phyloP scores from a whole-genome alignment of 2,329 filamentous ascomycete species.

The Aspergillus candidus region DNA sequence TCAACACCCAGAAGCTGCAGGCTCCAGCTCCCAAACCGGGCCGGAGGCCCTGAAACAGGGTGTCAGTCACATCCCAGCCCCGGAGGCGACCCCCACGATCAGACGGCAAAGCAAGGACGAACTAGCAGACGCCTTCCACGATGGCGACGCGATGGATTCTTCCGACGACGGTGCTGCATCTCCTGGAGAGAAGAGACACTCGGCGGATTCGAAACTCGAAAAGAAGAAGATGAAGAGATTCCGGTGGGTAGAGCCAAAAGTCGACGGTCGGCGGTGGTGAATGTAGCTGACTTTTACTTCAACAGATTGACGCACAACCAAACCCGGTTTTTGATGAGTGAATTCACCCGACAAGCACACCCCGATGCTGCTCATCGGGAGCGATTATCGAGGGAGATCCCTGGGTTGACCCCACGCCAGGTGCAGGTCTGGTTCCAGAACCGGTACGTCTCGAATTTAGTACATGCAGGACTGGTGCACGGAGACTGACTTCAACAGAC shows the following conservation, averaged over 20 bases:
- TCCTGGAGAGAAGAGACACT: conserved; percentile 22
- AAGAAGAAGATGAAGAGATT: conserved; percentile 43
- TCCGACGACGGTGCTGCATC: conserved; percentile 25
- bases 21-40: conserved; percentile 15
- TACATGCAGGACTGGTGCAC: background rate
- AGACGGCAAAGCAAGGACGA: conserved; percentile 8
- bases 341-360: conserved; percentile 91
- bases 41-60: conserved; percentile 12
- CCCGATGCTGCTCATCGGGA: conserved; percentile 88
- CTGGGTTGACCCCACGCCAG: conserved; percentile 82
- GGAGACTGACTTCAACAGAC: conserved; percentile 31
- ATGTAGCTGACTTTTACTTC: background rate
- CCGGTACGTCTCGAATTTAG: conserved; percentile 55
- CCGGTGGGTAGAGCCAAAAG: conserved; percentile 23
- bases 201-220: conserved; percentile 24
- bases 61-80: conserved; percentile 10
- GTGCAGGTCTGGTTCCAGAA: conserved; percentile 99
- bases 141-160: conserved; percentile 16
- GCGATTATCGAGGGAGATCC: conserved; percentile 80
- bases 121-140: conserved; percentile 15
- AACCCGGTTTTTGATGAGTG: conserved; percentile 95
- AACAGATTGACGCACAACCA: conserved; percentile 85
- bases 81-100: conserved; percentile 8
- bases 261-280: background rate
- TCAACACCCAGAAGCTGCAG: conserved; percentile 11